phyloP scores from a whole-genome alignment of 495 filamentous ascomycete genomes.

The Annulohypoxylon bovei region DNA sequence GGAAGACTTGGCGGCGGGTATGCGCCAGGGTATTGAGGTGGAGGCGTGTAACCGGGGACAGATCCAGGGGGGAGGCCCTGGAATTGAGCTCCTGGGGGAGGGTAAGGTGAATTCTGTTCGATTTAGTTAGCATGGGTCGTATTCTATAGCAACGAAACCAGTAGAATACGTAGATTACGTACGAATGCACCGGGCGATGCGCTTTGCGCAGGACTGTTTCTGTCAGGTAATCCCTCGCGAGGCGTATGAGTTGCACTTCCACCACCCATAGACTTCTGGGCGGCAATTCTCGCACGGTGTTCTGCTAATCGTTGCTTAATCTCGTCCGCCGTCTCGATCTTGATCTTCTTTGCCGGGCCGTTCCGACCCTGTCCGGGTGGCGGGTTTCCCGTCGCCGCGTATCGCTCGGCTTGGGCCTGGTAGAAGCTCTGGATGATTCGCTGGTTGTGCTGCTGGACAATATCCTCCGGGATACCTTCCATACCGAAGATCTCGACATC shows the following conservation, averaged over 20 bases:
- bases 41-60: slow-evolving; percentile 47
- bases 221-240: slow-evolving; percentile 60
- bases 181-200: slow-evolving; percentile 66
- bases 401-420: slow-evolving; percentile 82
- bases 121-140: slow-evolving; percentile 11
- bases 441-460: slow-evolving; percentile 82
- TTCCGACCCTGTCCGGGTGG: slow-evolving; percentile 66
- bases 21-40: slow-evolving; percentile 49
- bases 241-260: slow-evolving; percentile 71
- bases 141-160: background rate
- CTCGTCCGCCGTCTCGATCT: slow-evolving; percentile 78
- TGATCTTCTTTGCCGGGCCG: slow-evolving; percentile 77
- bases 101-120: slow-evolving; percentile 53
- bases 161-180: slow-evolving; percentile 45
- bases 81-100: slow-evolving; percentile 52
- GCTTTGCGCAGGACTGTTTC: slow-evolving; percentile 64
- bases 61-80: slow-evolving; percentile 45
- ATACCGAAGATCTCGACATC: slow-evolving; percentile 98
- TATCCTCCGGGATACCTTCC: slow-evolving; percentile 93
- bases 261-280: slow-evolving; percentile 63
- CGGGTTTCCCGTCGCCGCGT: slow-evolving; percentile 84
- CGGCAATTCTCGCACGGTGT: slow-evolving; percentile 74
- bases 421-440: slow-evolving; percentile 84
- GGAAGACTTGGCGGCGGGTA: slow-evolving; percentile 56
- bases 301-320: slow-evolving; percentile 85